phyloP scores from a whole-genome alignment of 2,329 filamentous ascomycete species.

The Pseudocercospora macadamiae region DNA sequence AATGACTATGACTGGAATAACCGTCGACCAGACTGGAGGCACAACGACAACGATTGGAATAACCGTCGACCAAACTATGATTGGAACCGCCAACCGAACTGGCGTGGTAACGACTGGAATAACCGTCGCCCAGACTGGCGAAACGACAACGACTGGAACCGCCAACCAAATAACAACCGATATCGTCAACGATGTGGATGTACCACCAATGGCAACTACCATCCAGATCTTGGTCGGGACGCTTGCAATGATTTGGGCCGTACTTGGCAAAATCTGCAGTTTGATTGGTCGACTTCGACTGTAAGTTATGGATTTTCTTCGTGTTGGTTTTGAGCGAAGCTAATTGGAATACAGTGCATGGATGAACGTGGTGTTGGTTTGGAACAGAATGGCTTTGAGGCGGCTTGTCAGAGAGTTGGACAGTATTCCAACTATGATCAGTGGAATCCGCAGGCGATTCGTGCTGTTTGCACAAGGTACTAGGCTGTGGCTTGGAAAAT shows the following conservation, averaged over 20 bases:
- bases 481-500: too few relatives aligned
- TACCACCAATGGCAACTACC: neutral
- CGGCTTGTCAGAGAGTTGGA: neutral
- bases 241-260: neutral
- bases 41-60: neutral
- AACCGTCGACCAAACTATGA: neutral
- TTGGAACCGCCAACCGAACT: neutral
- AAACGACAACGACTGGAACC: neutral
- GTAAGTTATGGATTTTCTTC: neutral
- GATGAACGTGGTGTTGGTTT: neutral
- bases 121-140: neutral
- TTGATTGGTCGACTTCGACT: neutral
- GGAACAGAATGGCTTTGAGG: neutral
- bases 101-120: neutral
- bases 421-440: neutral
- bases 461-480: constrained; percentile 1
- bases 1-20: neutral
- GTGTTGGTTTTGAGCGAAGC: neutral
- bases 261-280: neutral
- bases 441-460: neutral
- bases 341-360: neutral
- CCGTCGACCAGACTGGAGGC: neutral
- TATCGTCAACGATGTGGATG: neutral
- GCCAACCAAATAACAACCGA: neutral
- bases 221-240: neutral